phyloP scores from a whole-genome alignment of 495 filamentous ascomycete genomes.

The Trichoderma reesei region DNA sequence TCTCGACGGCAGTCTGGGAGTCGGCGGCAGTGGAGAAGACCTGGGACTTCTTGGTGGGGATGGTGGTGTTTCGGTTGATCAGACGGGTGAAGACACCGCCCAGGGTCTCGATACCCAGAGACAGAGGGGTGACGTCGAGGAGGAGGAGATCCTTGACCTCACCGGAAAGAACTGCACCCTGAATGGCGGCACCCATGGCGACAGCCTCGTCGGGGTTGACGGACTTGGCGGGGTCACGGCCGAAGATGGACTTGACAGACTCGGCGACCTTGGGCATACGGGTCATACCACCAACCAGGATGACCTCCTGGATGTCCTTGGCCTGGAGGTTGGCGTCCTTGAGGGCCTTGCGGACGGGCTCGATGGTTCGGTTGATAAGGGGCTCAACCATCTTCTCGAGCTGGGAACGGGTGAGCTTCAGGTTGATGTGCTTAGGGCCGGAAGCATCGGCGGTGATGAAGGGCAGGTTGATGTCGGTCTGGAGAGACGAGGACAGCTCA shows the following conservation, averaged over 20 bases:
- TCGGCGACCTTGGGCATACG: constrained; percentile 99
- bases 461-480: constrained; percentile 97
- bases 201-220: constrained; percentile 99
- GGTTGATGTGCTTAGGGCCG: constrained; percentile 96
- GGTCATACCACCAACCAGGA: constrained; percentile 98
- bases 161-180: constrained; percentile 93
- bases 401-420: constrained; percentile 84
- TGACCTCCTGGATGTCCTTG: constrained; percentile 97
- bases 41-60: constrained; percentile 99
- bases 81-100: constrained; percentile 98
- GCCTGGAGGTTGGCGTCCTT: constrained; percentile 93
- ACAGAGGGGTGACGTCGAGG: constrained; percentile 94
- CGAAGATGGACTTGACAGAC: constrained; percentile 95
- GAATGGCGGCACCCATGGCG: constrained; percentile 94
- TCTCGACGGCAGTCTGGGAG: constrained; percentile 99
- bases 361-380: constrained; percentile 73
- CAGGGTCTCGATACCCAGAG: constrained; percentile 98
- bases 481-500: constrained; percentile 89
- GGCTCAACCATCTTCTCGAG: constrained; percentile 91
- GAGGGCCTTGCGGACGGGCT: constrained; percentile 92
- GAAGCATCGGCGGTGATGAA: constrained; percentile 96
- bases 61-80: constrained; percentile 99
- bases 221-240: constrained; percentile 95
- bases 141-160: constrained; percentile 95
- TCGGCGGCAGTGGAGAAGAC: constrained; percentile 97